Base-by-base conservation (phyloP, 805 yeast genomes). In the Komagataella phaffii region DNA sequence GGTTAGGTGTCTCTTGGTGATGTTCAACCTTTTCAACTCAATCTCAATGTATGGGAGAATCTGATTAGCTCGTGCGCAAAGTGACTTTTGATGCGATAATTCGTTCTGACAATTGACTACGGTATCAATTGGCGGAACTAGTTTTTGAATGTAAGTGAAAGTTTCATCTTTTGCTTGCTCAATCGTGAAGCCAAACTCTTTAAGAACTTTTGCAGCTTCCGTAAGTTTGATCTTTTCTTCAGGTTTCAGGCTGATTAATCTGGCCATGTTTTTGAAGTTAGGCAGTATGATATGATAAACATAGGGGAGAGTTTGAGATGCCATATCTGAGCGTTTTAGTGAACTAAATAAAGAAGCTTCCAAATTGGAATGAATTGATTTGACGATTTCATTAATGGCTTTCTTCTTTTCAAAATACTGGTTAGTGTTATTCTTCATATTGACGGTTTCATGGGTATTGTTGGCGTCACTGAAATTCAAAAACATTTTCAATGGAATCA, bases 401-500 rank as follows among this genome's bases (percentile, higher is more conserved):
- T 67, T 68, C 45, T 56, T 61, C 5, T 54, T 40, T 51, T 77
- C 83, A 52, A 58, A 64, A 2, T 68, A 56, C 52, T 67, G 70
- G 50, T 40, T 71, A 75, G 48, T 70, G 73, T 5, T 70, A 54
- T 50, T 54, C 56, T 48, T 57, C 61, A 24, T 53, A 57, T 21
- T 53, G 49, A 30, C 54, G 51, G 44, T 36, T 49, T 52, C 49
- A 21, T 53, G n/a, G 10, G 62, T 56, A 51, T 53, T 79, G 19
- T 71, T 72, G 46, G 78, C 70, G 56, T 83, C 89, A 59, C 81
- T 77, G 65, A 85, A 89, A 51, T 76, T 64, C 17, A 75, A 70
- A 73, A 78, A 85, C 55, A 81, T 79, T 52, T 81, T 84, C 59
- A 85, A 60, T 0, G 82, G 77, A 0, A 81, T 77, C 18, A 76